These are phyloP conservation scores for Corylus avellana DNA, from an alignment of 306 rosid genomes.

Conservation along the genomic window DNA sequence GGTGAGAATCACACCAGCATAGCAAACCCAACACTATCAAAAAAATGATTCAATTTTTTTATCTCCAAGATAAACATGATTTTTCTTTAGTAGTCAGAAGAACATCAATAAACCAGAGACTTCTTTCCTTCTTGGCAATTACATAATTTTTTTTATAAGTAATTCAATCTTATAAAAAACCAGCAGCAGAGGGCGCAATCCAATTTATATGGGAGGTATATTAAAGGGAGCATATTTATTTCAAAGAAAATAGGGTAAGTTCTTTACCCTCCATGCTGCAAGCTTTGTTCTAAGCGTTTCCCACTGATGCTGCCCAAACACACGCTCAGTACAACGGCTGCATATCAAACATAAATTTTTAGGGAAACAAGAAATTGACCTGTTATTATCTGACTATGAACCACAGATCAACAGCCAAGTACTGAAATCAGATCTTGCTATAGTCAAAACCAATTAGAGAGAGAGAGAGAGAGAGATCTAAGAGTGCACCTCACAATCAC, in stretches of 20 bases:
- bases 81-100: background rate
- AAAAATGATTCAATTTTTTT: background rate
- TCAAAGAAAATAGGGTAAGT: background rate
- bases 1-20: background rate
- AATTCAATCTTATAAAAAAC: no score
- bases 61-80: background rate
- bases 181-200: no score
- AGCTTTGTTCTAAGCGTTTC: conserved; percentile 69
- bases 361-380: background rate
- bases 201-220: no score
- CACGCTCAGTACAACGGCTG: conserved; percentile 75
- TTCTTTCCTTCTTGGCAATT: background rate
- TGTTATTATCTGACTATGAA: background rate
- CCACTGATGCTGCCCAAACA: conserved; percentile 85
- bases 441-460: background rate
- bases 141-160: background rate
- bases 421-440: conserved; percentile 1
- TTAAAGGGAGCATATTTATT: background rate
- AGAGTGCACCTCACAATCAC: conserved; percentile 69
- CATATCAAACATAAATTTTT: conserved; percentile 29
- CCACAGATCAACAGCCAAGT: background rate
- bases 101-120: background rate
- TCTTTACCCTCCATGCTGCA: conserved; percentile 80
- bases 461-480: conserved; percentile 10
- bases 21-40: background rate